Evolutionary conservation across 306 rosid species (phyloP).

Genomic region (Begonia loranthoides): DNA sequence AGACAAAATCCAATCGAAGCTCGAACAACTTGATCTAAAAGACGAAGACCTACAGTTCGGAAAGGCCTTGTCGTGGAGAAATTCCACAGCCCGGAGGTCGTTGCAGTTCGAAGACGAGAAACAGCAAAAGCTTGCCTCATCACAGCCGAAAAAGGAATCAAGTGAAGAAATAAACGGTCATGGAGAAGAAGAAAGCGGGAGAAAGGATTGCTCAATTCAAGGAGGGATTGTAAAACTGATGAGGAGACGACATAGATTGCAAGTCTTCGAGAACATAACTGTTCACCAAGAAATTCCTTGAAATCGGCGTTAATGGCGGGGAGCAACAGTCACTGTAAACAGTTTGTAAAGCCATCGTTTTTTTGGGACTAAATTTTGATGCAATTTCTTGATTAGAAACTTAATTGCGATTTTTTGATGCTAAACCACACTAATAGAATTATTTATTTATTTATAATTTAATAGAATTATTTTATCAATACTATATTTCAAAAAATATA

Average conservation of each 20-base stretch:
- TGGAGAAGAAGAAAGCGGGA: conserved; percentile 15
- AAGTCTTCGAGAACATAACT: conserved; percentile 43
- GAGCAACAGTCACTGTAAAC: no score
- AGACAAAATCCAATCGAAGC: conserved; percentile 17
- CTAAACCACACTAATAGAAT: no score
- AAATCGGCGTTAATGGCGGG: not conserved
- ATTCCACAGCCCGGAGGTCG: conserved; percentile 37
- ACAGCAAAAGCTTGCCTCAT: conserved; percentile 18
- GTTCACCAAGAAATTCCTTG: conserved; percentile 20
- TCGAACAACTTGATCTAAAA: conserved; percentile 22
- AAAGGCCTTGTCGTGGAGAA: conserved; percentile 26
- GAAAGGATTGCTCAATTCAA: conserved; percentile 1
- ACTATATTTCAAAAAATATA: no score
- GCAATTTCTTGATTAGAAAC: not conserved
- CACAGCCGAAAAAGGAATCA: conserved; percentile 20
- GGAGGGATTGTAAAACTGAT: conserved; percentile 16
- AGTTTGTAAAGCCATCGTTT: no score
- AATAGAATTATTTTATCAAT: no score
- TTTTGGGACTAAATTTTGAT: not conserved
- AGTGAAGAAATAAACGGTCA: not conserved
- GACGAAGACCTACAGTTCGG: conserved; percentile 13
- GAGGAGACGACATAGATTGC: conserved; percentile 42
- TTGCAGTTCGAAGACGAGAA: conserved; percentile 21
- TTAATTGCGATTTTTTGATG: no score
- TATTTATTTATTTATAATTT: no score